Evolutionary conservation across 441 rosid genomes (phyloP).

Genomic region (Bruguiera hainesii): DNA sequence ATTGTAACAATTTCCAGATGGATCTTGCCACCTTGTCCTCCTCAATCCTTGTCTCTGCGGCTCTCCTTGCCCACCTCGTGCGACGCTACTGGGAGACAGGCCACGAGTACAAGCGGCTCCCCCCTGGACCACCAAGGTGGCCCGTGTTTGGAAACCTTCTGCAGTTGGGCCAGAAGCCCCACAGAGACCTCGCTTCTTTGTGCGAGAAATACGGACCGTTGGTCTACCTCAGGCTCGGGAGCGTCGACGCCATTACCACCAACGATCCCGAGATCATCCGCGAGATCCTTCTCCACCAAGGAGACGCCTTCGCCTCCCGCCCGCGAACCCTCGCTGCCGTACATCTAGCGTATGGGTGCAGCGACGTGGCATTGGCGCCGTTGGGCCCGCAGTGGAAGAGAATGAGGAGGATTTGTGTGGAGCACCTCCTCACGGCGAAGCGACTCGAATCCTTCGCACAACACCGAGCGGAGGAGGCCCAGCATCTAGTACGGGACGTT

Average conservation of each 20-base stretch:
- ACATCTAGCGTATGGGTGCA: slow-evolving; percentile 71
- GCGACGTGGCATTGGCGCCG: slow-evolving; percentile 80
- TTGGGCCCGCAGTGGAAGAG: slow-evolving; percentile 69
- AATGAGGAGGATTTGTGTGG: slow-evolving; percentile 75
- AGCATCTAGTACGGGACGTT: slow-evolving; percentile 45
- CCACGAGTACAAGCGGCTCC: slow-evolving; percentile 35
- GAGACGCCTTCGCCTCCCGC: slow-evolving; percentile 73
- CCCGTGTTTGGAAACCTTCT: slow-evolving; percentile 85
- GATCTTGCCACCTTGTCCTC: too few species aligned
- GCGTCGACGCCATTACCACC: slow-evolving; percentile 70
- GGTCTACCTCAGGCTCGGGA: slow-evolving; percentile 75
- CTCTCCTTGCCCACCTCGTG: slow-evolving; percentile 12
- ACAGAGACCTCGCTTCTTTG: slow-evolving; percentile 59
- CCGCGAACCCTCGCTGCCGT: slow-evolving; percentile 74
- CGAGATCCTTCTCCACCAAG: slow-evolving; percentile 65
- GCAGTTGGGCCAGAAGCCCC: slow-evolving; percentile 67
- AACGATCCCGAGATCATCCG: slow-evolving; percentile 64
- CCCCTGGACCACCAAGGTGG: slow-evolving; percentile 82
- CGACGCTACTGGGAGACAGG: slow-evolving; percentile 15
- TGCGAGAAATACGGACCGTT: slow-evolving; percentile 68
- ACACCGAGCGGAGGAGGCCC: slow-evolving; percentile 49
- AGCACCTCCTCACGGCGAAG: slow-evolving; percentile 49
- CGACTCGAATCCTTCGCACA: slow-evolving; percentile 46
- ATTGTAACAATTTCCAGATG: too few species aligned
- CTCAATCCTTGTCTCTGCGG: too few species aligned